phyloP scores from a whole-genome alignment of 257 asterid species.

The Solanum neorickii region DNA sequence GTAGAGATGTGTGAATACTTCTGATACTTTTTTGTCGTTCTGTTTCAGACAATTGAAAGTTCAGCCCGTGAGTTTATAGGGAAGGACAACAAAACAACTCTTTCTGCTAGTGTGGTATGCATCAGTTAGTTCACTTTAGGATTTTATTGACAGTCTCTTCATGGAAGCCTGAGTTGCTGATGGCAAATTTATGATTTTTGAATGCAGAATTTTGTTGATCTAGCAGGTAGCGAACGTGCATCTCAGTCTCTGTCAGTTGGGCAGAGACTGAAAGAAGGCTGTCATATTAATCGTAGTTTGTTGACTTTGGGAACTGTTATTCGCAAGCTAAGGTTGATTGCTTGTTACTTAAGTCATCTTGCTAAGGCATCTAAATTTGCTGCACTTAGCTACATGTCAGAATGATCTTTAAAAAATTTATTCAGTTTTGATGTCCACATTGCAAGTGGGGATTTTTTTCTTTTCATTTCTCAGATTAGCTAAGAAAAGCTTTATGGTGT shows the following conservation, averaged over 20 bases:
- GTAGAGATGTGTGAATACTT: not conserved
- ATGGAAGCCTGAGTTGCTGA: constrained; percentile 2
- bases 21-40: not conserved
- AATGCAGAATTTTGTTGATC: constrained; percentile 93
- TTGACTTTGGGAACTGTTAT: constrained; percentile 84
- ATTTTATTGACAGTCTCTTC: constrained; percentile 2
- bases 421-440: not conserved
- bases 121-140: constrained; percentile 5
- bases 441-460: not conserved
- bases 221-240: constrained; percentile 99
- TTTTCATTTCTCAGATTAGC: not conserved
- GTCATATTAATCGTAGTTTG: constrained; percentile 98
- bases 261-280: constrained; percentile 96
- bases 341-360: not conserved
- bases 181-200: constrained; percentile 4
- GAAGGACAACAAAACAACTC: constrained; percentile 92
- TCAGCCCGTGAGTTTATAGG: constrained; percentile 96
- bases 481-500: not conserved
- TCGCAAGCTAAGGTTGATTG: constrained; percentile 79
- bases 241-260: constrained; percentile 93
- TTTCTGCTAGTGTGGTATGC: constrained; percentile 94
- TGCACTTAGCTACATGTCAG: not conserved
- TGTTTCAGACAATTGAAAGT: constrained; percentile 87
- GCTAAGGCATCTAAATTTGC: not conserved
- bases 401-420: not conserved